Evolutionary conservation across 768 basidiomycete genomes (phyloP).

Genomic region (Lentinus tigrinus): DNA sequence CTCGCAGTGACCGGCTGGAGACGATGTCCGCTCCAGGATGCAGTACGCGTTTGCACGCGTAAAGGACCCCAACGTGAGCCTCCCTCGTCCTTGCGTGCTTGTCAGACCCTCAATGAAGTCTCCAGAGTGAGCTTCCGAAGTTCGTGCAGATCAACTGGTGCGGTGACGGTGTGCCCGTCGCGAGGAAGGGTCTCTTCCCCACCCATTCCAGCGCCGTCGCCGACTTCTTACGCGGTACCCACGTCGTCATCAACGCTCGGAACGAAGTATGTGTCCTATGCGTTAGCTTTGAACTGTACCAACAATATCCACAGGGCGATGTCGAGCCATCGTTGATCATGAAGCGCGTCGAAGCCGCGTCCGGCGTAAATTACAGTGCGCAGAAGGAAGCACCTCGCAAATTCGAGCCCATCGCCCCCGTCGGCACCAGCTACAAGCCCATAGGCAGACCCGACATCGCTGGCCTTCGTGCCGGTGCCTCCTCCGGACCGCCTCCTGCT

Average conservation of each 20-base stretch:
- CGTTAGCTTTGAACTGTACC: background rate
- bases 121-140: conserved; percentile 78
- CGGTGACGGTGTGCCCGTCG: conserved; percentile 93
- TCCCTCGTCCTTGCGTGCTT: background rate
- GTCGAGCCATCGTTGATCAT: conserved; percentile 79
- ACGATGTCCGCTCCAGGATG: conserved; percentile 50
- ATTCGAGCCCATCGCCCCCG: conserved; percentile 78
- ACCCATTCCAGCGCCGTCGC: conserved; percentile 81
- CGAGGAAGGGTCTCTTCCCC: conserved; percentile 90
- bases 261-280: conserved; percentile 63
- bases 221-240: conserved; percentile 77
- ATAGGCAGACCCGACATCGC: conserved; percentile 73
- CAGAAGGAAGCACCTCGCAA: conserved; percentile 77
- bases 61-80: conserved; percentile 75
- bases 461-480: conserved; percentile 39
- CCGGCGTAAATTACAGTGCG: conserved; percentile 85
- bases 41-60: conserved; percentile 92
- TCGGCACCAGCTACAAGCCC: conserved; percentile 74
- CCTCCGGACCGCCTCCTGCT: conserved; percentile 10
- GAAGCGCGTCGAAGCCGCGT: conserved; percentile 83
- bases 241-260: conserved; percentile 83
- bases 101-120: background rate
- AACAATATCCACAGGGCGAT: conserved; percentile 55
- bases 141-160: conserved; percentile 98
- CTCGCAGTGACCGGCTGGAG: background rate